Conservation (phyloP, 805 yeast genomes). For the Cyberlindnera veronae region DNA sequence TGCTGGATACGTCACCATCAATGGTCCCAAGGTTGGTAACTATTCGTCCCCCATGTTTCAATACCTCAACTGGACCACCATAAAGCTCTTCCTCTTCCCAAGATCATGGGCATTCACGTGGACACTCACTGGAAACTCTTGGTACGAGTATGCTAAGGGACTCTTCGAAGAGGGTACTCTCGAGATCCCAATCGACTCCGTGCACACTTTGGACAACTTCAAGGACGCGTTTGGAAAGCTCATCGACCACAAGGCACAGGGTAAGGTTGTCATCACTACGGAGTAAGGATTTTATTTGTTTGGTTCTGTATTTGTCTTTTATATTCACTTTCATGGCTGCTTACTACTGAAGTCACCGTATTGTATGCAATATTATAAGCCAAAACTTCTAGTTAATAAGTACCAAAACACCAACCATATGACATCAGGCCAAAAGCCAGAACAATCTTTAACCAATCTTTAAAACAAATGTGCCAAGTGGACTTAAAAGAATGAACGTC, state of each 20-base stretch:
- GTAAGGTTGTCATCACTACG: constrained; percentile 53
- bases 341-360: not conserved
- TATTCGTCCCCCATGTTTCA: constrained; percentile 19
- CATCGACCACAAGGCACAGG: constrained; percentile 46
- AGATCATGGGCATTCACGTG: constrained; percentile 28
- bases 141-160: constrained; percentile 29
- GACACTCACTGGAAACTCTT: constrained; percentile 17
- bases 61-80: constrained; percentile 9
- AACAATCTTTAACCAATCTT: not conserved
- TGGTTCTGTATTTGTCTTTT: not conserved
- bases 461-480: not conserved
- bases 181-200: constrained; percentile 50
- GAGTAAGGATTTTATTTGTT: not conserved
- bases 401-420: not conserved
- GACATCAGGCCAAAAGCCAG: too few relatives aligned
- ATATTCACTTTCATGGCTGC: not conserved
- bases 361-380: not conserved
- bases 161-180: constrained; percentile 39
- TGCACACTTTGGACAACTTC: constrained; percentile 42
- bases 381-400: not conserved
- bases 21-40: constrained; percentile 48
- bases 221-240: constrained; percentile 49
- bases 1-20: constrained; percentile 49
- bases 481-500: not conserved
- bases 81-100: constrained; percentile 16